Evolutionary conservation across 306 rosid genomes (phyloP).

Genomic region (Cicer judaicum): DNA sequence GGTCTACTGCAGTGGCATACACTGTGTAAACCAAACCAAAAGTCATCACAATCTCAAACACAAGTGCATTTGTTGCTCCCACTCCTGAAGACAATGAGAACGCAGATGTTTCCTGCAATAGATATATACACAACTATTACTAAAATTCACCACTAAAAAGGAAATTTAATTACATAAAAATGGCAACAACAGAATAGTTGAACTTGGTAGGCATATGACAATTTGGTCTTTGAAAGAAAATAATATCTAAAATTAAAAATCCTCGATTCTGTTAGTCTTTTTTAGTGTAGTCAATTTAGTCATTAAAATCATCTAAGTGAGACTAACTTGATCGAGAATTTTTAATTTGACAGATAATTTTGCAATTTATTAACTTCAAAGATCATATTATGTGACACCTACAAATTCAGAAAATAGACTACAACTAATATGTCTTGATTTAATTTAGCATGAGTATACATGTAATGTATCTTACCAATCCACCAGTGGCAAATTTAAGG

Average conservation of each 20-base stretch:
- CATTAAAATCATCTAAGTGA: too few relatives aligned
- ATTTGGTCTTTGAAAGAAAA: too few relatives aligned
- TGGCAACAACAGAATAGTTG: background rate
- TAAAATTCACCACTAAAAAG: background rate
- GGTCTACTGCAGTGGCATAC: conserved; percentile 76
- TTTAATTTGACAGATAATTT: too few relatives aligned
- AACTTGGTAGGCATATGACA: too few relatives aligned
- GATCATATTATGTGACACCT: too few relatives aligned
- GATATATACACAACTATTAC: background rate
- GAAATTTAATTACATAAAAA: background rate
- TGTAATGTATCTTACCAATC: conserved; percentile 49
- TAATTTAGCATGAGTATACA: background rate
- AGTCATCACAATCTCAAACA: conserved; percentile 82
- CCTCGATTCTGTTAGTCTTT: too few relatives aligned
- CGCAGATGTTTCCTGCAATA: conserved; percentile 68
- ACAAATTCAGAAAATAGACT: too few relatives aligned
- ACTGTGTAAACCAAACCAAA: conserved; percentile 82
- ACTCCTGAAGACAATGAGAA: conserved; percentile 69
- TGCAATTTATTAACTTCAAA: too few relatives aligned
- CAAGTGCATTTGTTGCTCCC: conserved; percentile 67
- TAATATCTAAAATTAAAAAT: too few relatives aligned
- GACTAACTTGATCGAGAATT: too few relatives aligned
- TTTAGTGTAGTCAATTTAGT: too few relatives aligned
- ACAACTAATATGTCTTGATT: too few relatives aligned
- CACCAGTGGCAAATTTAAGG: conserved; percentile 74